A percentile compares a stretch with the other conserved stretches of the same genome.
These are phyloP conservation scores for Carex sylvatica DNA, from an alignment of 202 grass and related monocot species.

Conservation along the genomic window DNA sequence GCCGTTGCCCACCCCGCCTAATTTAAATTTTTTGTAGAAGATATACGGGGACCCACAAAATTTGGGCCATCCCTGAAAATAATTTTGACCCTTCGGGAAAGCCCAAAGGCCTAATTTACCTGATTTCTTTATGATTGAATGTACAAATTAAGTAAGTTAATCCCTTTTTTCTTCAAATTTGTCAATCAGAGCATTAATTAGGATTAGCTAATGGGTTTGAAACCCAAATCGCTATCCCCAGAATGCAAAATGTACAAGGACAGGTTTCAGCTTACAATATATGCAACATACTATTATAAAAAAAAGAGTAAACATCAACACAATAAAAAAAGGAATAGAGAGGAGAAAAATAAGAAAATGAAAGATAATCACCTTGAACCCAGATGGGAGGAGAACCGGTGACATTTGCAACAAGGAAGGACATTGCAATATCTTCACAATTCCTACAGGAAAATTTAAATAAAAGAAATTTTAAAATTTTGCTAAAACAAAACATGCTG, in stretches of 20 bases:
- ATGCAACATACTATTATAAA: conserved; percentile 15
- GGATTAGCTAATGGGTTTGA: too few relatives aligned
- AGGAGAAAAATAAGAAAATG: not conserved
- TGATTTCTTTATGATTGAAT: too few relatives aligned
- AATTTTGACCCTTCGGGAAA: too few relatives aligned
- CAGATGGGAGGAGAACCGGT: conserved; percentile 83
- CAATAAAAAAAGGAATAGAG: not conserved
- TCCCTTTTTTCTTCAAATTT: too few relatives aligned
- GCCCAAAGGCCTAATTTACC: too few relatives aligned
- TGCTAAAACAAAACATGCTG: not conserved
- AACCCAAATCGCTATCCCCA: too few relatives aligned
- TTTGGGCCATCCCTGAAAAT: too few relatives aligned
- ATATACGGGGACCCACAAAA: too few relatives aligned
- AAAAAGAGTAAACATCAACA: not conserved
- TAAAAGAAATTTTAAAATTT: conserved; percentile 13
- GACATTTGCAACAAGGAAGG: conserved; percentile 89
- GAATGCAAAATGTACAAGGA: not conserved
- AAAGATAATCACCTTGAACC: conserved; percentile 70
- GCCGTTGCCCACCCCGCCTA: too few relatives aligned
- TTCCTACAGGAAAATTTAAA: conserved; percentile 48
- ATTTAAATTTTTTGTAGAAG: too few relatives aligned
- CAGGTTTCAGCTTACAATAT: not conserved
- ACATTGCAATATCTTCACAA: conserved; percentile 96
- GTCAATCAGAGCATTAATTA: too few relatives aligned
- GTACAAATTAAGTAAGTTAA: too few relatives aligned